Base-by-base conservation (phyloP, 1,284 basidiomycete genomes). In the Microbotryum violaceum region DNA sequence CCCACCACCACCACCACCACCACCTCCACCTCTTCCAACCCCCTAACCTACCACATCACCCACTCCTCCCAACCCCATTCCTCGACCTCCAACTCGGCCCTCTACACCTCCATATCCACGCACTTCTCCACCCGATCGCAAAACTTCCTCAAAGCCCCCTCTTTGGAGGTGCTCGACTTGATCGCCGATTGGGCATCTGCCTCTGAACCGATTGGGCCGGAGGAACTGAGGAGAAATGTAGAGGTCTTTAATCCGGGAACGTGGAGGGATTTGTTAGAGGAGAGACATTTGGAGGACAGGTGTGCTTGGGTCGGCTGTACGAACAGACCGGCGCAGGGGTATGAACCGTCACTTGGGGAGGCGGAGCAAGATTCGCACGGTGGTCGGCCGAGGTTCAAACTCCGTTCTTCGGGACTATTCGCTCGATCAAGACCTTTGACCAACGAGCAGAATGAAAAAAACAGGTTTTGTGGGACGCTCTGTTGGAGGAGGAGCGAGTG, bases 221-320 rank as follows among this genome's bases (percentile, higher is more conserved):
- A 25, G 23, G 42, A 18, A 33, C 25, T 61, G 20, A 55, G 52
- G 23, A 27, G 20, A 3, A 31, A 54, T 10, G 31, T 50, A n/a
- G 4, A 5, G 14, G 21, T 33, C 6, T 53, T 67, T 27, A 56
- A 58, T 53, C 20, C 27, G 23, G 9, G 45, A 1, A 37, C 14
- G 1, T 67, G 56, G 55, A 49, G 46, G 23, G 65, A 67, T 51
- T 49, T 67, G 7, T 20, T 62, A 27, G 65, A 46, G 27, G 65
- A 67, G 49, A 51, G 65, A 5, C 61, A 62, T 21, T 44, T 56
- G 21, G 60, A 56, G 10, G 49, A 46, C 9, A 23, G 56, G 8
- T 64, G 63, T 42, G 56, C 60, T 16, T 42, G 37, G 37, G 37
- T 42, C 2, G 37, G 16, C 2, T 42, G 37, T 42, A 16, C 12